Base-by-base conservation (phyloP, 1,284 basidiomycete genomes). In the Chondrostereum purpureum region DNA sequence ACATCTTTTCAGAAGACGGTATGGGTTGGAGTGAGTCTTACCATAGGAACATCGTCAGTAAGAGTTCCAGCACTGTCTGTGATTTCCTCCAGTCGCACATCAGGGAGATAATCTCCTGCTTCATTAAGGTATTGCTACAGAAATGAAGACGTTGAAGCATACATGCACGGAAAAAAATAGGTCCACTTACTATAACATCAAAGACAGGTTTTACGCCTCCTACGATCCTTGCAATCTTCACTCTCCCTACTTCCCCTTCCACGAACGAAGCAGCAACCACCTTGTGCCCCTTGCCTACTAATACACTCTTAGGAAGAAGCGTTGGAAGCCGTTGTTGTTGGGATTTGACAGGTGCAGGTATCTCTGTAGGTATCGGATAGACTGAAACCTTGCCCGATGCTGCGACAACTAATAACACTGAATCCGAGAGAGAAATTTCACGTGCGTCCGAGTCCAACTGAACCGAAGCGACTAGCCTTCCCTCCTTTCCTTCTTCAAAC, bases 151-250 rank as follows among this genome's bases (percentile, higher is more conserved):
- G 22, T 22, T 45, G 31, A 41, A 19, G 5, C 14, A 20, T 17
- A 10, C 49, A 17, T 42, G 41, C 16, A 39, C 42, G 44, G 22
- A 37, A 18, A 33, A 22, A 24, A 12, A 21, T 47, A 49, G 39
- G 41, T 5, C 19, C n/a, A 72, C 80, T 55, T 60, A 86, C 83
- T 43, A 83, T 65, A 42, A 71, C 63, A 47, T 83, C 72, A 63
- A 89, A 89, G 17, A 81, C 71, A n/a, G 85, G 79, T 48, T 77
- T 70, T 12, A 80, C 73, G 13, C 80, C 84, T 40, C 78, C 78
- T 8, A 76, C 70, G 42, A 88, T 63, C 36, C 81, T 69, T 11
- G 77, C 85, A 22, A 87, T 66, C 23, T 74, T 67, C 39, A 89
- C 62, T 11, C 66, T 65, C 2, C 77, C 73, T 12, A 62, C 62